Percentiles rank a stretch among this genome's conserved stretches.
phyloP scores from a whole-genome alignment of 176 grass and related monocot genomes.

The maize (Zea mays) region DNA sequence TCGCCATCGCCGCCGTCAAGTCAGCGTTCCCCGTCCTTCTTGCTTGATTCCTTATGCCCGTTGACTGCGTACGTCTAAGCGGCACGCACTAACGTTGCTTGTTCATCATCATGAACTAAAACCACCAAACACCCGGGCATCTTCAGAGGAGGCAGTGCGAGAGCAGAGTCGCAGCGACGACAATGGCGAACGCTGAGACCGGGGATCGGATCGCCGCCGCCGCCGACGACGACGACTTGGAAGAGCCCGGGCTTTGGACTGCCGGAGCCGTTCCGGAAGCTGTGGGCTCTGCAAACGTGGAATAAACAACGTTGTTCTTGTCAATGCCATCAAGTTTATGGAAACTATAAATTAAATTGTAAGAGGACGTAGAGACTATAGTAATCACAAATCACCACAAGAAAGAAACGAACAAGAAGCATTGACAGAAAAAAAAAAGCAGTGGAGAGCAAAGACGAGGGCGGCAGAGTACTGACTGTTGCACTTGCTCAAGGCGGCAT shows the following conservation, averaged over 20 bases:
- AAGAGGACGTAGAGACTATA: neutral
- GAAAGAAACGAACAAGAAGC: no score
- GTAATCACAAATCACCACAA: no score
- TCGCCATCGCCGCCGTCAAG: conserved; percentile 63
- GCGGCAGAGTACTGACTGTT: conserved; percentile 31
- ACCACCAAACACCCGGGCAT: neutral
- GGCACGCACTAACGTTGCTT: no score
- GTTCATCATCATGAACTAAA: neutral
- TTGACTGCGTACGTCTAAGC: neutral
- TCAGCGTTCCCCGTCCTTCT: conserved; percentile 15
- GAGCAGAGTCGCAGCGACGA: conserved; percentile 23
- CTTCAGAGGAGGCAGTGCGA: conserved; percentile 38
- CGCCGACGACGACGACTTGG: neutral
- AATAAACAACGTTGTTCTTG: neutral
- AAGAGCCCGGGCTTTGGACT: neutral
- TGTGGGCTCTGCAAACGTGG: conserved; percentile 38
- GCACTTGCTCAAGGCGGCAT: conserved; percentile 50
- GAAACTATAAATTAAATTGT: no score
- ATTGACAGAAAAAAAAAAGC: no score
- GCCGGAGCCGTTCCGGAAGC: conserved; percentile 34
- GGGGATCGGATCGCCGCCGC: conserved; percentile 11
- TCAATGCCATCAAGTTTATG: no score
- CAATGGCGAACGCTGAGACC: neutral
- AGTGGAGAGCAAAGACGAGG: neutral
- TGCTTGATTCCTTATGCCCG: neutral